phyloP scores from a whole-genome alignment of 75 land plant species.

The Isoetes taiwanensis region DNA sequence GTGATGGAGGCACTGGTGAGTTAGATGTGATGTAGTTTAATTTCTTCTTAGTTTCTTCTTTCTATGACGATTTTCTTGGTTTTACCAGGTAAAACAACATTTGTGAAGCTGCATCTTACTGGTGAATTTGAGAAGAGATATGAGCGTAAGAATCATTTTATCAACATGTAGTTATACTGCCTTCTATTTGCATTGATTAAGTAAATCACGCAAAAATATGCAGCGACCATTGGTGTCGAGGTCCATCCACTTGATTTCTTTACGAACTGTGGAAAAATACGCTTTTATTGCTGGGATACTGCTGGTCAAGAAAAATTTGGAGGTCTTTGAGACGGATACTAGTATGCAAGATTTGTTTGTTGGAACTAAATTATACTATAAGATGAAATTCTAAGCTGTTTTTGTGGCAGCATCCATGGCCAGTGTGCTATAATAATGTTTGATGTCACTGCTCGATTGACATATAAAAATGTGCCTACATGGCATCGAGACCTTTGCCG shows the following conservation, averaged over 20 bases:
- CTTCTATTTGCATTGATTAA: too few relatives aligned
- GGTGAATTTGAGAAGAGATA: conserved; percentile 9
- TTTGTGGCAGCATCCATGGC: background rate
- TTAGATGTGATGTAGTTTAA: too few relatives aligned
- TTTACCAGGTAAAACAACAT: conserved; percentile 4
- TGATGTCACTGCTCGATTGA: background rate
- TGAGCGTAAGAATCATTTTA: background rate
- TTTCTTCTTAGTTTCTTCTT: too few relatives aligned
- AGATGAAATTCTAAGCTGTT: too few relatives aligned
- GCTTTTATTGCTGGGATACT: conserved; percentile 1
- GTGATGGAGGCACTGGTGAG: conserved; percentile 7
- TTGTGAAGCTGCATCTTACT: background rate
- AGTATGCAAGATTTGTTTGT: background rate
- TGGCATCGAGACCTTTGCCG: conserved; percentile 2
- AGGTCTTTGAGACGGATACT: conserved; percentile 1
- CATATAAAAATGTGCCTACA: conserved; percentile 2
- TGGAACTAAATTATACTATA: background rate
- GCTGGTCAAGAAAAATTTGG: conserved; percentile 4
- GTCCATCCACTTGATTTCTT: background rate
- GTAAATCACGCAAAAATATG: too few relatives aligned
- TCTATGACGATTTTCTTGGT: too few relatives aligned
- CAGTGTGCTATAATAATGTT: conserved; percentile 5
- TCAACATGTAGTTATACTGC: background rate
- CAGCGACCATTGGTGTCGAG: background rate
- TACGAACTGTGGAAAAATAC: background rate